A percentile compares a stretch with the other conserved stretches of the same genome.
These are phyloP conservation scores for Leccinum subrobustum DNA, from an alignment of 1,284 basidiomycete genomes.

Conservation along the genomic window DNA sequence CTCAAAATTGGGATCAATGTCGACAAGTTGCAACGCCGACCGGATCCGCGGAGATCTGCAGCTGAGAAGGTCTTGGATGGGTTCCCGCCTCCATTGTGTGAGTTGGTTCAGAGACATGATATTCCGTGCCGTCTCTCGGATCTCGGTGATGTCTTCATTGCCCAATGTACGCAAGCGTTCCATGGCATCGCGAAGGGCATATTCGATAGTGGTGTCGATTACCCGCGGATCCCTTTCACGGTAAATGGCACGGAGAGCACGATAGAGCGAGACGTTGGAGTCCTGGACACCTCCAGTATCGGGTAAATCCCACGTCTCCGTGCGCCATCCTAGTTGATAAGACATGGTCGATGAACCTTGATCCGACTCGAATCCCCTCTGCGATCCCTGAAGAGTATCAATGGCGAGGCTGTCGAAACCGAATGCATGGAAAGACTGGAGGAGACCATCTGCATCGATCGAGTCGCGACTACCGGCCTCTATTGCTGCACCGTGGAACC, in stretches of 20 bases:
- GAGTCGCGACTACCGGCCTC: constrained; percentile 54
- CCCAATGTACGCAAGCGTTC: constrained; percentile 63
- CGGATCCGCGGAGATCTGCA: constrained; percentile 35
- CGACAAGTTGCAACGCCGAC: constrained; percentile 44
- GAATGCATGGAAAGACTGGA: constrained; percentile 80
- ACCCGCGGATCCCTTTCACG: constrained; percentile 59
- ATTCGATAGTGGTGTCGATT: constrained; percentile 49
- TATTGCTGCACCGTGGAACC: constrained; percentile 82
- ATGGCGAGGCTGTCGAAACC: constrained; percentile 86
- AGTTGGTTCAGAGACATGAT: constrained; percentile 82
- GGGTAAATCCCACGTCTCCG: constrained; percentile 91
- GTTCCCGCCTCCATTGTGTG: constrained; percentile 49
- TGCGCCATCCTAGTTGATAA: constrained; percentile 86
- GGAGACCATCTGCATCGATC: constrained; percentile 52
- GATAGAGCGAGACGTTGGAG: constrained; percentile 68
- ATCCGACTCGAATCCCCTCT: constrained; percentile 36
- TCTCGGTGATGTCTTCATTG: constrained; percentile 75
- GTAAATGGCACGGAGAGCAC: constrained; percentile 75
- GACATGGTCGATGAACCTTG: constrained; percentile 50
- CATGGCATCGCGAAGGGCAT: constrained; percentile 60
- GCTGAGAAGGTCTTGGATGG: constrained; percentile 39
- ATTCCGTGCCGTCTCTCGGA: constrained; percentile 63
- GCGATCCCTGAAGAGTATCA: constrained; percentile 50
- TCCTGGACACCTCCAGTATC: constrained; percentile 46
- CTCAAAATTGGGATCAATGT: constrained; percentile 63